Evolutionary conservation across 2,329 filamentous ascomycete species (phyloP).

Genomic region (Bipolaris zeicola): DNA sequence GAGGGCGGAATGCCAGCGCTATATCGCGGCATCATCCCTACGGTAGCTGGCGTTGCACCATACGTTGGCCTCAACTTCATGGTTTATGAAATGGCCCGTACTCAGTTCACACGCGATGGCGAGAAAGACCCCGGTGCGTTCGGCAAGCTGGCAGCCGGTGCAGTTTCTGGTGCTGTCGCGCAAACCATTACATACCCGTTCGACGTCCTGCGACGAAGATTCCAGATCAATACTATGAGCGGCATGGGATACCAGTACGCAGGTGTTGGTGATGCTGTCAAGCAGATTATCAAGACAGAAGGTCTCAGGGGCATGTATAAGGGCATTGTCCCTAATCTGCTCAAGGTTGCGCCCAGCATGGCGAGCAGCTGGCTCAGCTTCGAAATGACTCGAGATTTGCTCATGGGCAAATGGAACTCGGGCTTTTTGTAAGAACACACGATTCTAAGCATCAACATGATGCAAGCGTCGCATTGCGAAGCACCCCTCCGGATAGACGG

Average conservation of each 20-base stretch:
- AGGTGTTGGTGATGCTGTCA: slow-evolving; percentile 80
- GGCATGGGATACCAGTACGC: slow-evolving; percentile 98
- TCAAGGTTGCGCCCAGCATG: slow-evolving; percentile 99
- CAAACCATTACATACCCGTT: slow-evolving; percentile 99
- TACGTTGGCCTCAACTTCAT: slow-evolving; percentile 99
- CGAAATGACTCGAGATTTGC: slow-evolving; percentile 87
- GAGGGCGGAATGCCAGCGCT: slow-evolving; percentile 85
- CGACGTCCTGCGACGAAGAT: slow-evolving; percentile 88
- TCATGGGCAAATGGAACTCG: slow-evolving; percentile 58
- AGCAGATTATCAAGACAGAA: slow-evolving; percentile 81
- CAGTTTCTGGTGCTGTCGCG: slow-evolving; percentile 92
- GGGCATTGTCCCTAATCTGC: slow-evolving; percentile 89
- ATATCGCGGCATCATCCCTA: slow-evolving; percentile 94
- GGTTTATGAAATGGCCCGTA: slow-evolving; percentile 90
- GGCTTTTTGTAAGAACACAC: slow-evolving; percentile 35
- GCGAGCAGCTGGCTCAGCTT: slow-evolving; percentile 98
- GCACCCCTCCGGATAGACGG: slow-evolving; percentile 9
- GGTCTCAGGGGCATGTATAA: slow-evolving; percentile 89
- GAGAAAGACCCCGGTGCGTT: slow-evolving; percentile 78
- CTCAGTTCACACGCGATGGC: slow-evolving; percentile 83
- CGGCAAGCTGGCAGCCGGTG: slow-evolving; percentile 86
- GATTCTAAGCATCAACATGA: neutral
- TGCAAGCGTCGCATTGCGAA: slow-evolving; percentile 3
- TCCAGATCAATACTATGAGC: slow-evolving; percentile 99
- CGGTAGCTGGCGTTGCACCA: slow-evolving; percentile 91